Evolutionary conservation across 371 early-diverging fungal genomes (phyloP).

Genomic region (Coemansia sp.): DNA sequence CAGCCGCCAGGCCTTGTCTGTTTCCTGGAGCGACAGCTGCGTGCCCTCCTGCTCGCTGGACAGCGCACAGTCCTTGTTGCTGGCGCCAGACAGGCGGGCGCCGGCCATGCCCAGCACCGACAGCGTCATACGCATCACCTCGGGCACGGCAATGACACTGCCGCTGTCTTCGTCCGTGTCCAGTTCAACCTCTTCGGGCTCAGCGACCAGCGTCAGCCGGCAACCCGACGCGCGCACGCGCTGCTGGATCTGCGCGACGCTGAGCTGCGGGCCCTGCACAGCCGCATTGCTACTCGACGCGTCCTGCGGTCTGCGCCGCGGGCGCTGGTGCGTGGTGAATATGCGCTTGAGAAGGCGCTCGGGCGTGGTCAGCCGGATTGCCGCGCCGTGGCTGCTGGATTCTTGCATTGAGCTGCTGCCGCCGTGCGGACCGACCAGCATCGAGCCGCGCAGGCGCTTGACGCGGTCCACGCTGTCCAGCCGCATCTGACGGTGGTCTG

Average conservation of each 20-base stretch:
- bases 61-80: conserved; percentile 27
- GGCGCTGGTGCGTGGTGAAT: conserved; percentile 49
- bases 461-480: conserved; percentile 58
- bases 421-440: conserved; percentile 38
- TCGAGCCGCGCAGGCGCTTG: conserved; percentile 45
- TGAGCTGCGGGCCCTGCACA: conserved; percentile 16
- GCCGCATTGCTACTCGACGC: neutral
- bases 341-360: conserved; percentile 45
- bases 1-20: conserved; percentile 41
- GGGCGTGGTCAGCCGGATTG: conserved; percentile 22
- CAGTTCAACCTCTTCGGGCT: conserved; percentile 37
- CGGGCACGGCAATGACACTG: conserved; percentile 44
- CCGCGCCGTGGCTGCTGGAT: neutral
- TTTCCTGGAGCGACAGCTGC: conserved; percentile 34
- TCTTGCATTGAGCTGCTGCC: conserved; percentile 27
- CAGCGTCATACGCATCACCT: conserved; percentile 50
- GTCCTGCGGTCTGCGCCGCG: conserved; percentile 9
- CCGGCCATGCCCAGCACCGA: conserved; percentile 44
- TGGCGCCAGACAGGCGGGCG: conserved; percentile 6
- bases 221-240: conserved; percentile 44
- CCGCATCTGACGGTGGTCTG: conserved; percentile 62
- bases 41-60: conserved; percentile 36
- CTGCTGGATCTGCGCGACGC: conserved; percentile 45
- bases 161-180: conserved; percentile 48
- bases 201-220: conserved; percentile 42